Evolutionary conservation across 371 early-diverging fungal genomes (phyloP), one percentile per base, ranked within the genome.

Genomic region (Fennellomyces sp.): DNA sequence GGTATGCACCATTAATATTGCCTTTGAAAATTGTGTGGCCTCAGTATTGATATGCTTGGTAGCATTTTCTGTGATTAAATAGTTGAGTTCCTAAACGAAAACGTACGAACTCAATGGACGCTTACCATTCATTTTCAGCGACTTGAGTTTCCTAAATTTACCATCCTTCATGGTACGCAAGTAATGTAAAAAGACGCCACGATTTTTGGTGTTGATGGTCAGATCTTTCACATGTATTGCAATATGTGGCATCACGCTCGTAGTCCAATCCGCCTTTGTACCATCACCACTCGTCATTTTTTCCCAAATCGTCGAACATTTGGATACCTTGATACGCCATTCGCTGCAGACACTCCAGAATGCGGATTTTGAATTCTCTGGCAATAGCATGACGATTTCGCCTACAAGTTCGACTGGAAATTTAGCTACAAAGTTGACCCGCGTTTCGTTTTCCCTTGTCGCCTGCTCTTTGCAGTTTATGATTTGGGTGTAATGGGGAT

Each of bases 291-390:
- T 38, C 2, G 13, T 2, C 17, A 38, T 6, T 13, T 12, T 38
- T 3, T 12, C 17, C 38, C 38, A 38, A 38, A 17, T 17, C 17
- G 12, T 13, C 13, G 6, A 3, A 38, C 38, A 38, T 13, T 3
- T 2, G 3, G 17, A 38, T 13, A 38, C 12, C 12, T 17, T 38
- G 1, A 25, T 23, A 17, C 55, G 36, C 55, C 55, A 54, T 17
- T 23, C 19, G 23, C 23, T 54, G 15, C 25, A 35, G 3, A 54
- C 55, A 38, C 39, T 39, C 55, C 36, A 33, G 39, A 36, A 54
- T 17, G 39, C 28, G 17, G 55, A 19, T 19, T 38, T 8, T 10
- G 35, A 21, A 5, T 54, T 35, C 5, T 26, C 35, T 28, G 35
- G 19, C 8, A 54, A 10, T 4, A 17, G 39, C n/a, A 54, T 54